Base-by-base conservation (phyloP, 2,329 filamentous ascomycete species). In the Torrubiella hemipterigena region DNA sequence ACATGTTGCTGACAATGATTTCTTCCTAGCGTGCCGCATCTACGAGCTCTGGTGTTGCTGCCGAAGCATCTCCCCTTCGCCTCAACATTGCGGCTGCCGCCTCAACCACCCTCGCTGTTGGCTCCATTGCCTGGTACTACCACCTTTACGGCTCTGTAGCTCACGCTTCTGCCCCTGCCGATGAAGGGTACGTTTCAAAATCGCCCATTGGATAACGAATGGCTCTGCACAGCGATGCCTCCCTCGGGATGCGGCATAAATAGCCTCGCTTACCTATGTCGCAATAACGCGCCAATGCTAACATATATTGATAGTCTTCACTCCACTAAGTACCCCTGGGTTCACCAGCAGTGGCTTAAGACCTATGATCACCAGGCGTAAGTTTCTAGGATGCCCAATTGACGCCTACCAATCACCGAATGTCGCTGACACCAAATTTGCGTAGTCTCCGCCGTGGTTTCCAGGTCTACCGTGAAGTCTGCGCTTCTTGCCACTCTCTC, bases 391-490 rank as follows among this genome's bases (percentile, higher is more conserved):
- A n/a, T n/a, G n/a, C n/a, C n/a, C n/a, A n/a, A 32, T 17, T 10
- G 16, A 31, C 17, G 17, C 12, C 16, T 30, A 20, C 13, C 18
- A 29, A 24, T 31, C 12, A 8, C 13, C n/a, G 17, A 30, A 17
- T 21, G n/a, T 16, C 17, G 27, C 28, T 29, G 26, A 35, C 36
- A n/a, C n/a, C 18, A 33, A 17, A 13, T 15, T 25, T 30, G 10
- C 17, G 29, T 45, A 94, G 87, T 51, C 86, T 98, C 46, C 91
- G 91, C 61, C 87, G 91, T 69, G 91, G 91, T 65, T 98, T 96
- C 77, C 87, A 94, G 67, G 91, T 98, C 56, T 98, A 98, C 73
- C 85, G 81, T 48, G 91, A 98, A 67, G 91, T 98, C 53, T 98
- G 91, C 73, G 77, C 87, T 40, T 85, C 85, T 49, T 98, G 91